Conservation (phyloP, 2,329 filamentous ascomycete genomes). For the Aspergillus quadricinctus region DNA sequence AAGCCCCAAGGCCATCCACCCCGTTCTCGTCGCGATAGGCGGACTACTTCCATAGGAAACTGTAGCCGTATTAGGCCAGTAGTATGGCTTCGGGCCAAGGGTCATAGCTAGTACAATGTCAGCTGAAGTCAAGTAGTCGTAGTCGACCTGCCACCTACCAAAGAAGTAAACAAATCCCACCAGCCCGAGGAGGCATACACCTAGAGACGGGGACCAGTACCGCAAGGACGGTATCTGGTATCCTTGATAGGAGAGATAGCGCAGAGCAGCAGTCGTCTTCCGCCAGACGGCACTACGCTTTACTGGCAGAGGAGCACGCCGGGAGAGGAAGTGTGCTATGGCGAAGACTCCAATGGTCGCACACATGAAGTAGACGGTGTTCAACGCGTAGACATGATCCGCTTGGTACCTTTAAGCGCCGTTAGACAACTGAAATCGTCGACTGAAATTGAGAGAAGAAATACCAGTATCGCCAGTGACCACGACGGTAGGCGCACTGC, state of each 20-base stretch:
- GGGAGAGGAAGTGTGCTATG: constrained; percentile 34
- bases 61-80: constrained; percentile 47
- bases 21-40: constrained; percentile 50
- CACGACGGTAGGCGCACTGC: constrained; percentile 26
- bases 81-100: constrained; percentile 50
- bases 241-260: constrained; percentile 42
- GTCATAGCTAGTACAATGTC: constrained; percentile 39
- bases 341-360: constrained; percentile 47
- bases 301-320: constrained; percentile 25
- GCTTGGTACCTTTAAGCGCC: constrained; percentile 46
- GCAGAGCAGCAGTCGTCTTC: constrained; percentile 31
- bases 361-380: constrained; percentile 52
- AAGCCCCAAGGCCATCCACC: constrained; percentile 51
- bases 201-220: constrained; percentile 45
- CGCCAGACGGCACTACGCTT: constrained; percentile 27
- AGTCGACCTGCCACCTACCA: constrained; percentile 27
- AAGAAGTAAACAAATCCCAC: constrained; percentile 47
- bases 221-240: constrained; percentile 31
- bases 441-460: too few species aligned
- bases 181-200: constrained; percentile 39
- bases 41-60: constrained; percentile 48
- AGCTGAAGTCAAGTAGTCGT: background rate
- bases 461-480: constrained; percentile 31
- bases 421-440: constrained; percentile 1
- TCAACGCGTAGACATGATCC: constrained; percentile 51